Evolutionary conservation across 176 grass and related monocot genomes (phyloP), one percentile per base, ranked within the genome.

Genomic region (Phyllostachys edulis): DNA sequence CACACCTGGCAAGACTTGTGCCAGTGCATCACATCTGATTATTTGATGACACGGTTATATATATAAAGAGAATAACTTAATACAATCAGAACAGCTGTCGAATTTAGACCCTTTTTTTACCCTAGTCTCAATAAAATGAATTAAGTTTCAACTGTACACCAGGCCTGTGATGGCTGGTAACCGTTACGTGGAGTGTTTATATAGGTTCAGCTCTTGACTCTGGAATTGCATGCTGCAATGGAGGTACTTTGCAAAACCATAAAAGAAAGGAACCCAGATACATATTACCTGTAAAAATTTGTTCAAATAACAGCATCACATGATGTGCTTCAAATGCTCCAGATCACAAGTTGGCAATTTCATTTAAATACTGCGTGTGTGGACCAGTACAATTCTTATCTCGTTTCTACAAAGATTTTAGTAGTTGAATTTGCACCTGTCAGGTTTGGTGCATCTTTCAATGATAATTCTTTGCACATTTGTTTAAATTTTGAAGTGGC

Each of bases 391-490:
- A 46, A 15, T 73, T 82, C 12, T 55, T 45, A 77, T 86, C 59
- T 73, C 38, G 55, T 23, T 51, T 86, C 39, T n/a, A 65, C 55
- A 82, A 77, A 77, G 14, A 77, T 72, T 46, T 77, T 56, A 82
- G 71, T 78, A 82, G 73, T 59, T 82, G 73, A 39, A 66, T 72
- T 90, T 79, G 57, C 27, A 44, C 9, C 16, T 73, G 79, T 82
- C 57, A 79, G 59, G 67, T 73, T 66, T 49, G 78, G 57, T 82
- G 51, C 20, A 71, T 78, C 72, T 90, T 65, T 77, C 62, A 34
- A 80, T 10, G 21, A 85, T 71, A 69, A 29, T 51, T 32, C n/a
- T 16, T 63, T 77, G 73, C 54, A 40, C 57, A 51, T 62, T 49
- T 62, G 15, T 74, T 80, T 74, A 21, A 84, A 59, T 15, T 82